These are phyloP conservation scores for Kwoniella newhampshirensis DNA, from an alignment of 768 basidiomycete genomes.

Conservation along the genomic window DNA sequence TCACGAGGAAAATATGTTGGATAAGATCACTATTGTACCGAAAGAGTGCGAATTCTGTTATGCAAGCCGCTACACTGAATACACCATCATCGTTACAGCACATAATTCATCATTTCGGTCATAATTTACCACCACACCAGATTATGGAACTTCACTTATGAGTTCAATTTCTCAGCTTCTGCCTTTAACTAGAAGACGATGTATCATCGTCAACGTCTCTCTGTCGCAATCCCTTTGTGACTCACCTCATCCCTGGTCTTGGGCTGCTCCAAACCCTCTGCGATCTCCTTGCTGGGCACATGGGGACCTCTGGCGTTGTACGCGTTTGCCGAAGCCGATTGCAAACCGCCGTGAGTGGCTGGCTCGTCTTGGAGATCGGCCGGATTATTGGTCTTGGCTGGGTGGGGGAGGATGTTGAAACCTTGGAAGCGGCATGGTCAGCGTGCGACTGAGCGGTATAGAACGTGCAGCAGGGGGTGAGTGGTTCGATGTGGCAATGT, in stretches of 20 bases:
- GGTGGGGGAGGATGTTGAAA: conserved; percentile 53
- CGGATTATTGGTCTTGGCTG: conserved; percentile 53
- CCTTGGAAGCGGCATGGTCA: conserved; percentile 18
- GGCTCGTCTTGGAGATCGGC: conserved; percentile 49
- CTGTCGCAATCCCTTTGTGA: background rate
- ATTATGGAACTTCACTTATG: too few relatives aligned
- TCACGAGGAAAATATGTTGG: too few relatives aligned
- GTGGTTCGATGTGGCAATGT: background rate
- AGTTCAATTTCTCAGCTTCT: conserved; percentile 43
- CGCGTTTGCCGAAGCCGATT: conserved; percentile 43
- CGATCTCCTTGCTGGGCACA: conserved; percentile 38
- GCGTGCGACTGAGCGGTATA: background rate
- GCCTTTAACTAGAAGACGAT: conserved; percentile 36
- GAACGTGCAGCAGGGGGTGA: background rate
- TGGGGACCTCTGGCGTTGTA: conserved; percentile 48
- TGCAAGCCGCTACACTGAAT: too few relatives aligned
- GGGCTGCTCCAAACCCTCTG: conserved; percentile 49
- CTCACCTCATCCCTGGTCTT: conserved; percentile 53
- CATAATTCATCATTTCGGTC: too few relatives aligned
- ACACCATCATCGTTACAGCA: too few relatives aligned
- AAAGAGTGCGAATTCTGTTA: too few relatives aligned
- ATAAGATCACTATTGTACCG: too few relatives aligned
- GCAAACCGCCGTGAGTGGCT: conserved; percentile 42
- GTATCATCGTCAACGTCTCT: conserved; percentile 2
- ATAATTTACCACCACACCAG: too few relatives aligned